Conservation (phyloP, 352 stramenopile genomes). For the Pythium myriotylum region DNA sequence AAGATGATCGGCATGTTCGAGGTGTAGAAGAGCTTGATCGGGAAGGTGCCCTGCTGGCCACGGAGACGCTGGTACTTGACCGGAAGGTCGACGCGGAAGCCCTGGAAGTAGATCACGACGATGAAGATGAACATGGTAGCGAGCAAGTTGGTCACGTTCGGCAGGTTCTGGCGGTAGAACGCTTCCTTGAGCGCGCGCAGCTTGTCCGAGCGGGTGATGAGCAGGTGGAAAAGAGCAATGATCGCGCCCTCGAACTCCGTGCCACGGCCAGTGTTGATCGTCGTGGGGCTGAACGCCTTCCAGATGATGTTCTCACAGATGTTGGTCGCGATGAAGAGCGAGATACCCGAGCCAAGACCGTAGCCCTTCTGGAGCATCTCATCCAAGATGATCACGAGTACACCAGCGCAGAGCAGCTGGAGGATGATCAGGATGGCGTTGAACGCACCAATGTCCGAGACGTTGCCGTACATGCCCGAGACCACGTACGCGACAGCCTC, state of each 20-base stretch:
- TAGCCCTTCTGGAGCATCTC: constrained; percentile 99
- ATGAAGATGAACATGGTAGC: constrained; percentile 99
- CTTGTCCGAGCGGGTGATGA: constrained; percentile 99
- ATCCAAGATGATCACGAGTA: constrained; percentile 99
- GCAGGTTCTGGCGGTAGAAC: constrained; percentile 99
- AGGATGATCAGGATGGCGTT: constrained; percentile 99
- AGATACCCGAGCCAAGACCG: constrained; percentile 98
- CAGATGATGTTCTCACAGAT: constrained; percentile 99
- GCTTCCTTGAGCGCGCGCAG: constrained; percentile 96
- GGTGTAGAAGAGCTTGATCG: constrained; percentile 99
- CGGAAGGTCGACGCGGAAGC: constrained; percentile 91
- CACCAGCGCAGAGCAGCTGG: constrained; percentile 97
- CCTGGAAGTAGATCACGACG: constrained; percentile 99
- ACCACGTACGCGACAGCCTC: constrained; percentile 99
- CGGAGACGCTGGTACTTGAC: constrained; percentile 99
- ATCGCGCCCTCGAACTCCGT: constrained; percentile 99
- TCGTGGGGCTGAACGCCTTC: constrained; percentile 99
- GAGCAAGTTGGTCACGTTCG: constrained; percentile 98
- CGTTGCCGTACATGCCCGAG: constrained; percentile 99
- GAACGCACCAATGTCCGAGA: constrained; percentile 96
- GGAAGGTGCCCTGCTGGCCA: constrained; percentile 98
- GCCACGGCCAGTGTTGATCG: constrained; percentile 98
- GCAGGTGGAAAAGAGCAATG: constrained; percentile 98
- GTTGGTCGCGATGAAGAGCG: constrained; percentile 99
- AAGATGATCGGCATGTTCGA: constrained; percentile 99